These are phyloP conservation scores for Penicillium sp. DNA, from an alignment of 2,329 filamentous ascomycete species.

Conservation along the genomic window DNA sequence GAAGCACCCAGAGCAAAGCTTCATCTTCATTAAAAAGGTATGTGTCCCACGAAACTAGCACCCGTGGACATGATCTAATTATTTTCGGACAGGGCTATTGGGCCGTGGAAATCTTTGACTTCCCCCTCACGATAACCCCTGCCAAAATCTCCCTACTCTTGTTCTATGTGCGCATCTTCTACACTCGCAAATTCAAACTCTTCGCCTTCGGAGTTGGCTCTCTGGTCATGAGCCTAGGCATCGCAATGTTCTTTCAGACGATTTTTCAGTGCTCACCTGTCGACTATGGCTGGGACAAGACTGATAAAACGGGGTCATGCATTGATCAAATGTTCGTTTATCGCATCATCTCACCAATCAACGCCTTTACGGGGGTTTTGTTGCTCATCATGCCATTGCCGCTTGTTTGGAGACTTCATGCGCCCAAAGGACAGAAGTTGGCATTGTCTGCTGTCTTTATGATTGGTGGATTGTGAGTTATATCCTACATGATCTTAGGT, in stretches of 20 bases:
- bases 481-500: no score
- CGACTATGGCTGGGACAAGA: constrained; percentile 17
- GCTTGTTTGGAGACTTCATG: constrained; percentile 14
- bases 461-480: constrained; percentile 23
- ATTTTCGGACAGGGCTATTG: constrained; percentile 7
- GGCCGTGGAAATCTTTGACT: constrained; percentile 21
- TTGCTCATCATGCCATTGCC: constrained; percentile 13
- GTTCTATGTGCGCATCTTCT: constrained; percentile 27
- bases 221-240: constrained; percentile 18
- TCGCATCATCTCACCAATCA: constrained; percentile 16
- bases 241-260: constrained; percentile 19
- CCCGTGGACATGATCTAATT: no score
- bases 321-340: constrained; percentile 21
- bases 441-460: constrained; percentile 22
- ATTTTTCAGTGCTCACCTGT: constrained; percentile 27
- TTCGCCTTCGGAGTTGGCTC: constrained; percentile 18
- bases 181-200: constrained; percentile 15
- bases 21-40: constrained; percentile 19
- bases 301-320: constrained; percentile 12
- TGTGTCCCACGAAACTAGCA: neutral
- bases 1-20: constrained; percentile 3
- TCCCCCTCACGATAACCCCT: constrained; percentile 22
- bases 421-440: constrained; percentile 12
- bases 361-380: constrained; percentile 11
- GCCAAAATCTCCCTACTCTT: constrained; percentile 26